Conservation (phyloP, 345 rosid genomes). For the Mallotus nudiflorus region DNA sequence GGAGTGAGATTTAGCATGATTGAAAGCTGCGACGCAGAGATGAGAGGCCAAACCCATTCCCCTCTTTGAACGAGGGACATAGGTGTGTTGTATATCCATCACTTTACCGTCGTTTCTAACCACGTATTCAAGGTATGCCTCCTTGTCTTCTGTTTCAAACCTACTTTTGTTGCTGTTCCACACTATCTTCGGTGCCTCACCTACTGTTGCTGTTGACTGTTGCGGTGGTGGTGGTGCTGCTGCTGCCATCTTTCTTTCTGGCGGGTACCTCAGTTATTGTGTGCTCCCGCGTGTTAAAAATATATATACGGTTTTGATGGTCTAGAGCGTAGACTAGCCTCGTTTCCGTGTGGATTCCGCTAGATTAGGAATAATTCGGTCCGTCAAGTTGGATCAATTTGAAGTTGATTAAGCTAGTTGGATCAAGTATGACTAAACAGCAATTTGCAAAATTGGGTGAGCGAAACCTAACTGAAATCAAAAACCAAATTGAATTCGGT, state of each 20-base stretch:
- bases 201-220: not conserved
- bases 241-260: constrained; percentile 24
- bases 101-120: constrained; percentile 49
- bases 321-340: no score
- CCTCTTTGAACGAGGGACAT: constrained; percentile 75
- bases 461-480: no score
- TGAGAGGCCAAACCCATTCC: constrained; percentile 86
- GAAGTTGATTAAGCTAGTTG: no score
- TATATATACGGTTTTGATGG: no score
- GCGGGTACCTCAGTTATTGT: not conserved
- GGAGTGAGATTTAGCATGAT: constrained; percentile 67
- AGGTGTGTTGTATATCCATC: constrained; percentile 80
- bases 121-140: constrained; percentile 69
- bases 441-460: no score
- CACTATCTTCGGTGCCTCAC: constrained; percentile 50
- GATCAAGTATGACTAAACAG: no score
- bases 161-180: constrained; percentile 52
- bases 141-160: constrained; percentile 90
- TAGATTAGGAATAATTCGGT: not conserved
- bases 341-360: no score
- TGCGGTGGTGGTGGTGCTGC: constrained; percentile 7
- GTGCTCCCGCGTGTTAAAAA: not conserved
- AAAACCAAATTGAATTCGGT: no score
- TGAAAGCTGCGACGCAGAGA: constrained; percentile 74
- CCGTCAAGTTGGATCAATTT: not conserved